These are phyloP conservation scores for Exophiala lecanii-corni DNA, from an alignment of 2,329 filamentous ascomycete species.

Conservation along the genomic window DNA sequence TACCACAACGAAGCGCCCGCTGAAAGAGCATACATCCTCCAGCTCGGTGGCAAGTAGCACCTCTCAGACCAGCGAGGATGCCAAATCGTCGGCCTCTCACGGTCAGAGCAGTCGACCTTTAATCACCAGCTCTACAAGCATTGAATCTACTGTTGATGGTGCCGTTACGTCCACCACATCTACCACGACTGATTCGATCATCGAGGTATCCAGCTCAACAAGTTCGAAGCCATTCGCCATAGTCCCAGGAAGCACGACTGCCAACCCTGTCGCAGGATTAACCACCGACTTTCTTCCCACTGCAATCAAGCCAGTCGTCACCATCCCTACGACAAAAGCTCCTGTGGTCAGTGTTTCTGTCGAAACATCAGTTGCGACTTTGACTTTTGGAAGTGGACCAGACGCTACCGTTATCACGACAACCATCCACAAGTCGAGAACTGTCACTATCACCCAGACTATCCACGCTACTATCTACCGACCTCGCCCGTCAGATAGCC, in stretches of 20 bases:
- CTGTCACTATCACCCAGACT: constrained; percentile 13
- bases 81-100: too few species aligned
- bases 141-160: not conserved
- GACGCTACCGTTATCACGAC: constrained; percentile 20
- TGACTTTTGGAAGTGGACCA: constrained; percentile 17
- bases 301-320: constrained; percentile 1
- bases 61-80: too few species aligned
- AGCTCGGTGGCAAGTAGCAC: not conserved
- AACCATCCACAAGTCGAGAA: constrained; percentile 18
- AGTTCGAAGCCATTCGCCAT: too few species aligned
- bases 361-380: constrained; percentile 11
- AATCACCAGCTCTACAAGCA: constrained; percentile 5
- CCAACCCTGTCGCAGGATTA: too few species aligned
- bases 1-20: too few species aligned
- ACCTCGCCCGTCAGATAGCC: constrained; percentile 6
- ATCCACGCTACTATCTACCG: constrained; percentile 20
- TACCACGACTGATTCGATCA: not conserved
- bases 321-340: constrained; percentile 9
- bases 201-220: too few species aligned
- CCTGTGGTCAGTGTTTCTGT: constrained; percentile 16
- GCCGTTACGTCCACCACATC: not conserved
- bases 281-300: too few species aligned
- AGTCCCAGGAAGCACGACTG: too few species aligned
- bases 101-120: too few species aligned
- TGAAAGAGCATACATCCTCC: not conserved